Conservation (phyloP, 2,329 filamentous ascomycete genomes). For the Fusarium pseudoanthophilum region DNA sequence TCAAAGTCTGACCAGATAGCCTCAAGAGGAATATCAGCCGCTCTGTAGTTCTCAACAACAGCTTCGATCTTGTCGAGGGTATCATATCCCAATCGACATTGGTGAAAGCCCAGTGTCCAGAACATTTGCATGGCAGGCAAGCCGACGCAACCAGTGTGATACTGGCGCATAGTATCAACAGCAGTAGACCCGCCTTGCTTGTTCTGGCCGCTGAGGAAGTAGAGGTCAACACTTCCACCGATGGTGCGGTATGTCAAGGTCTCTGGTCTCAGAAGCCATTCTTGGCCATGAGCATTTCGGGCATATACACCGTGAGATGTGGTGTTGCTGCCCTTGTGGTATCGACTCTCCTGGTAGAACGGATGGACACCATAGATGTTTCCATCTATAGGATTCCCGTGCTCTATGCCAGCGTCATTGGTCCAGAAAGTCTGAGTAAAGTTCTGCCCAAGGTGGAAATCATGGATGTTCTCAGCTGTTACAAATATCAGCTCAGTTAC, state of each 20-base stretch:
- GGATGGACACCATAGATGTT: neutral
- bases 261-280: neutral
- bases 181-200: neutral
- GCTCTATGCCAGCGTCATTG: neutral
- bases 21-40: conserved; percentile 1
- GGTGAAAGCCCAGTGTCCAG: neutral
- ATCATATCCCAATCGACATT: neutral
- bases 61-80: neutral
- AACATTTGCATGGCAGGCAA: conserved; percentile 2
- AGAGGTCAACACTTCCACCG: neutral
- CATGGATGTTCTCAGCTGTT: neutral
- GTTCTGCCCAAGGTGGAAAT: neutral
- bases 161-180: neutral
- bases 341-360: neutral
- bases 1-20: conserved; percentile 18
- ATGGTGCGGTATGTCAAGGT: neutral
- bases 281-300: neutral
- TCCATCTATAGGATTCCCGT: neutral
- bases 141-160: neutral
- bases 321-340: neutral
- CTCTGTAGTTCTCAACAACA: conserved; percentile 5
- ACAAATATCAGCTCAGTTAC: neutral
- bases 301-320: neutral
- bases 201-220: neutral
- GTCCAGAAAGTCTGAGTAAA: conserved; percentile 1